Evolutionary conservation across 2,329 filamentous ascomycete species (phyloP), one percentile per base, ranked within the genome.

Genomic region (Metarhizium anisopliae): DNA sequence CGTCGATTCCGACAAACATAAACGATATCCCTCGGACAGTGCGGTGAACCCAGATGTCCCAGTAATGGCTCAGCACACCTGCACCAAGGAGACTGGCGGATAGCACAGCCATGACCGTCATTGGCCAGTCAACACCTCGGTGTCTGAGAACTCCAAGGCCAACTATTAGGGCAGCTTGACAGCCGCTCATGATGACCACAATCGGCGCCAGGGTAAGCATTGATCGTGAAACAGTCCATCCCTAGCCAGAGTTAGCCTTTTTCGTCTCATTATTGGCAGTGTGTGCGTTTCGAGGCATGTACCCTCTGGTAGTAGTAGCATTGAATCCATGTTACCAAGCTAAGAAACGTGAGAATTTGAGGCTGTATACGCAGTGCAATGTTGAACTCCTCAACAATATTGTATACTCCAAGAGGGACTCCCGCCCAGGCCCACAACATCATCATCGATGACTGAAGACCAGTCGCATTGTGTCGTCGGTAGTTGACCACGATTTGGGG

Each of bases 11-110:
- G 0, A 87, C 84, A 60, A 90, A 90, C 2, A 87, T 71, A 66
- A 89, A 89, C 1, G 84, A 87, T 43, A 89, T 88, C 7, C 86
- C 85, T 14, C 84, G 75, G 2, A 88, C 85, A 0, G 84, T 87
- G 6, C 81, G 77, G 60, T 87, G 79, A 2, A 75, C 65, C 62
- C 81, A 87, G 25, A 90, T 88, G 59, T 89, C 85, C 73, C 79
- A 81, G 62, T 89, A 89, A 64, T 89, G 85, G 2, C 81, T 72
- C 7, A 87, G 68, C 0, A 89, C 86, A 0, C 86, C 86, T 1
- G 82, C 77, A 1, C 82, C 83, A 1, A 89, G 76, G 2, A 89
- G 72, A 0, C 74, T 66, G 0, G 85, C 84, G 0, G 85, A 84
- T 1, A 88, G 66, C 0, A 82, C 77, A 1, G 85, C 85, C 84